Evolutionary conservation across 257 asterid species (phyloP), one percentile per base, ranked within the genome.

Genomic region (Solanum infundibuliforme): DNA sequence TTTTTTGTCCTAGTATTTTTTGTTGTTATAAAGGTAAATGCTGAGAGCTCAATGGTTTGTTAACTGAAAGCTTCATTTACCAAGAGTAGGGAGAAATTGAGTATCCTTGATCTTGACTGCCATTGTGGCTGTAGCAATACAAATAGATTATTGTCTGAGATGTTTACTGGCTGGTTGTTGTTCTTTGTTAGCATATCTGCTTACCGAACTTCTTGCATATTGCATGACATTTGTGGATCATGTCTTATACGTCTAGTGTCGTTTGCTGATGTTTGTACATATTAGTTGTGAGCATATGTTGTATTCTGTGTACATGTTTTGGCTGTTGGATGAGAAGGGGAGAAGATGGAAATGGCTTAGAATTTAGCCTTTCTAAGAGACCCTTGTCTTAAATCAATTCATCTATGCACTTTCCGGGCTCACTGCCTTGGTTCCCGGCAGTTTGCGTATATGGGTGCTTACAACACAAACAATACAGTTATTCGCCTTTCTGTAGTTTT

Each of bases 341-440:
- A 87, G 35, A 60, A 72, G 52, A 69, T 18, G 31, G 85, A 73
- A 74, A 72, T 46, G 87, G 65, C 85, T 52, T 14, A 23, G 18
- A 23, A 65, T 32, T 79, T 87, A 32, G 87, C 88, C 81, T 48
- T 87, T 89, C 77, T 62, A 52, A 36, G 43, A 60, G 46, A 38
- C 88, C 91, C 88, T 87, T 87, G 87, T 90, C 91, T 66, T 31
- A 90, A n/a, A 90, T 79, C 48, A 82, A 81, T 69, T 21, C 4
- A 55, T 39, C 31, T 58, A 27, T 29, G 81, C 91, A 84, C 90
- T 86, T 85, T 85, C 90, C 88, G 25, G 87, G 90, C 90, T 76
- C 10, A n/a, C 88, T 79, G 88, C 39, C 23, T 77, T 34, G 66
- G 36, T 41, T 85, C 8, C 72, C 12, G 5, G 88, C 90, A 52